Percentiles rank a stretch among this genome's conserved stretches.
These are phyloP conservation scores for Carex littledalei DNA, from an alignment of 176 grass and related monocot species.

Conservation along the genomic window DNA sequence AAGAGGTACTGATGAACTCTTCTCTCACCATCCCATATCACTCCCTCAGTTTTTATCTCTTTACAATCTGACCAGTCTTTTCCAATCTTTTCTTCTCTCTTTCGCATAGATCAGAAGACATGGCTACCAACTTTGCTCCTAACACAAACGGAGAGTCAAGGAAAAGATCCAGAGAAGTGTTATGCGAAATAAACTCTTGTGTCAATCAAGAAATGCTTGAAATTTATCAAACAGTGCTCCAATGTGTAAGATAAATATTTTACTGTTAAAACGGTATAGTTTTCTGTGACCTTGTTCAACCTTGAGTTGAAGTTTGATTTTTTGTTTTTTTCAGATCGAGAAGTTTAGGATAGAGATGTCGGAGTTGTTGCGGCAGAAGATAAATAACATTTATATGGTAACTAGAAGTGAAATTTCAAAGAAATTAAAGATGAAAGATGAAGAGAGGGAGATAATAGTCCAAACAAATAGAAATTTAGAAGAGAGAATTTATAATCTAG, in stretches of 20 bases:
- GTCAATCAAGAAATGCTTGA: constrained; percentile 44
- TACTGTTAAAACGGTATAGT: neutral
- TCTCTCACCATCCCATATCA: neutral
- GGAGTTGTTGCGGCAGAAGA: constrained; percentile 37
- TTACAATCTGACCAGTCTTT: neutral
- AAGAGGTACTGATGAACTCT: constrained; percentile 7
- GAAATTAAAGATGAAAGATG: constrained; percentile 49
- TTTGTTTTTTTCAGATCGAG: constrained; percentile 30
- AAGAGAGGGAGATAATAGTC: constrained; percentile 37
- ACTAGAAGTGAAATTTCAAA: constrained; percentile 38
- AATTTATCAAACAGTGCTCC: constrained; percentile 45
- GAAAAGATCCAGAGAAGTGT: constrained; percentile 32
- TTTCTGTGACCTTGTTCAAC: neutral
- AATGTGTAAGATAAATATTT: constrained; percentile 43
- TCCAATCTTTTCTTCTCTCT: constrained; percentile 7
- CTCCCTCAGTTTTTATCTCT: neutral
- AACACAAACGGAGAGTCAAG: neutral
- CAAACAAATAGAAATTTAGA: constrained; percentile 56
- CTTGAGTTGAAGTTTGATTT: neutral
- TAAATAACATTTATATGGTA: constrained; percentile 19
- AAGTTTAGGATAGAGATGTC: constrained; percentile 36
- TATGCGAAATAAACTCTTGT: constrained; percentile 15
- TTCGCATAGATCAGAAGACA: constrained; percentile 20
- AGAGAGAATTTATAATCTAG: constrained; percentile 36
- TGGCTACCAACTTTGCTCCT: constrained; percentile 24